phyloP scores from a whole-genome alignment of 139 green algal genomes.

The Chlamydomonas schloesseri region DNA sequence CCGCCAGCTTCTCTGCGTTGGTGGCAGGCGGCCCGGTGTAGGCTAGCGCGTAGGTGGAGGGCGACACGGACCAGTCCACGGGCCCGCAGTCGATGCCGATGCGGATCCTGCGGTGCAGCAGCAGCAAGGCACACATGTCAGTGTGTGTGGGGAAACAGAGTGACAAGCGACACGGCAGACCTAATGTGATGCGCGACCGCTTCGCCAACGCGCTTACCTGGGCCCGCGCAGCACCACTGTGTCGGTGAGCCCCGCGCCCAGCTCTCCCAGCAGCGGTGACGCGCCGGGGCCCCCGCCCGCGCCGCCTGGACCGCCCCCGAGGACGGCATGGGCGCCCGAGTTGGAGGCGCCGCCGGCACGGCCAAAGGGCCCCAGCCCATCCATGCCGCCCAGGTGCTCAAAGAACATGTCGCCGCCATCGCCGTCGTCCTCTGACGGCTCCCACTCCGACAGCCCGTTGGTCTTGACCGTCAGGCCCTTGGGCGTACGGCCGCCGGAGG shows the following conservation, averaged over 20 bases:
- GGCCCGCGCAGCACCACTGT: not conserved
- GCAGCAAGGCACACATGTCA: not conserved
- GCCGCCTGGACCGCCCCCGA: not conserved
- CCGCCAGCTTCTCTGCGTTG: too few relatives aligned
- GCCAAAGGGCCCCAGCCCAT: not conserved
- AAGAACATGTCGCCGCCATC: slow-evolving; percentile 40
- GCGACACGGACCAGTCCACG: slow-evolving; percentile 28
- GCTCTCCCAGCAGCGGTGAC: not conserved
- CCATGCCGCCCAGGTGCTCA: slow-evolving; percentile 23
- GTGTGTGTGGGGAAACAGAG: not conserved
- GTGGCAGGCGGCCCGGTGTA: too few relatives aligned
- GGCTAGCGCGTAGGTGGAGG: not conserved
- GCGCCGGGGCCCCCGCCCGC: not conserved
- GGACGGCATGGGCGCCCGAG: not conserved
- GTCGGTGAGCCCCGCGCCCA: not conserved
- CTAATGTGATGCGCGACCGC: too few relatives aligned
- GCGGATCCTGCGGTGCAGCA: not conserved
- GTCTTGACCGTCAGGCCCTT: slow-evolving; percentile 8
- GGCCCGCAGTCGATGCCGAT: slow-evolving; percentile 15
- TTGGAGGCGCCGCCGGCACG: not conserved
- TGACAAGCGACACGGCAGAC: not conserved
- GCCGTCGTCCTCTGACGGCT: too few relatives aligned
- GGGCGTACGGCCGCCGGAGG: not conserved
- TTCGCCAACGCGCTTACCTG: not conserved
- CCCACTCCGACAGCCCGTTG: not conserved